Evolutionary conservation across 2,329 filamentous ascomycete genomes (phyloP).

Genomic region (Talaromyces marneffei): DNA sequence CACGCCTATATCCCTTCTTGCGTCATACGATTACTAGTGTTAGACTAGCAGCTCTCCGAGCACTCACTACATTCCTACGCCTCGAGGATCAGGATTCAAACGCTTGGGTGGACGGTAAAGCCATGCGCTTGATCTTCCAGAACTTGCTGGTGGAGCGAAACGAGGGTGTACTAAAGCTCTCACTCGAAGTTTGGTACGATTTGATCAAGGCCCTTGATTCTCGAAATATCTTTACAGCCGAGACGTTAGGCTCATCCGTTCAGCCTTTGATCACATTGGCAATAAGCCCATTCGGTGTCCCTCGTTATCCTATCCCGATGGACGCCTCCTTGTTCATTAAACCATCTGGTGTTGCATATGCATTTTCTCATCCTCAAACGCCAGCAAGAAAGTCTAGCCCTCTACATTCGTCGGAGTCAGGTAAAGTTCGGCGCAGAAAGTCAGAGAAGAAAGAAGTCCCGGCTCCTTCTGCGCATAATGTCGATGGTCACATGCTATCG

Average conservation of each 20-base stretch:
- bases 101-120: conserved; percentile 87
- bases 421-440: conserved; percentile 72
- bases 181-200: conserved; percentile 79
- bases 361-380: conserved; percentile 35
- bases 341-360: conserved; percentile 81
- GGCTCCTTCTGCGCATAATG: conserved; percentile 72
- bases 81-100: conserved; percentile 73
- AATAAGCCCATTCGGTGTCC: conserved; percentile 85
- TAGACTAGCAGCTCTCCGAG: conserved; percentile 84
- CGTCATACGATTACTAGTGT: conserved; percentile 96
- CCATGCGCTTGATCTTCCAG: conserved; percentile 84
- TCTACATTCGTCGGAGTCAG: conserved; percentile 46
- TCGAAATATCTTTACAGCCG: conserved; percentile 58
- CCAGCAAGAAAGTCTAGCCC: conserved; percentile 36
- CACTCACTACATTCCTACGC: conserved; percentile 84
- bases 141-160: conserved; percentile 93
- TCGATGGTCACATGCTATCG: conserved; percentile 96
- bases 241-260: conserved; percentile 65
- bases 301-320: conserved; percentile 87
- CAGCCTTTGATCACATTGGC: conserved; percentile 78
- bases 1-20: conserved; percentile 89
- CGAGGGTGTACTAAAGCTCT: conserved; percentile 71
- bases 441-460: conserved; percentile 74
- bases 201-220: conserved; percentile 62
- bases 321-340: conserved; percentile 84